Evolutionary conservation across 1,139 yeast species (phyloP), one percentile per base, ranked within the genome.

Genomic region (Geotrichum restrictum): DNA sequence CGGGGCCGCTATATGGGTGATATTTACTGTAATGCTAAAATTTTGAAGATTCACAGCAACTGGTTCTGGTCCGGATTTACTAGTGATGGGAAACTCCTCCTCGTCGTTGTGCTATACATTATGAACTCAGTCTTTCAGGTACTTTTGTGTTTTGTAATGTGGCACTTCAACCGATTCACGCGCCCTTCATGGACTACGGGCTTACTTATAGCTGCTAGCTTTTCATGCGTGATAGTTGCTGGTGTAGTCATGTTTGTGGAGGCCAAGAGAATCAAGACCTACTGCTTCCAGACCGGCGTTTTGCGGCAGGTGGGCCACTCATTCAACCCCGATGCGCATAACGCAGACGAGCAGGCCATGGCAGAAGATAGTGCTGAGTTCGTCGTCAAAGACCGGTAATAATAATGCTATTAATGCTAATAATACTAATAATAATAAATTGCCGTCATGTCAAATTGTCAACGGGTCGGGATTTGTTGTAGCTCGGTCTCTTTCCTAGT

Each of bases 181-280:
- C 48, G 63, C 38, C 63, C 63, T 7, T 40, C 60, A 1, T 60
- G 62, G 60, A 38, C 57, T 8, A 59, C 62, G 3, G 62, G 62
- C 1, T 22, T 51, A 6, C 47, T 57, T 11, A 60, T 60, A 14
- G 62, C 57, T 3, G 44, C 57, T 6, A 58, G 61, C 14, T 60
- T 60, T 37, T 10, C 48, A 22, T 56, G 55, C 29, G 55, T 45
- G 14, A 50, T 54, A 18, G 45, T 36, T 31, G 55, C 55, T 7
- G 57, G 57, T 21, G 31, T 54, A 8, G 33, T 54, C 21, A 54
- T 48, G 54, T 54, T 39, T 46, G 1, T 45, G n/a, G 57, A 54
- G 33, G 55, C 53, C 21, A 49, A 29, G 29, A 31, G 45, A 21
- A 46, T 54, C 29, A 53, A 52, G 27, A 42, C 16, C 14, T 52